A percentile compares a stretch with the other conserved stretches of the same genome.
Conservation (phyloP, 495 filamentous ascomycete genomes). For the Xylaria bambusicola region DNA sequence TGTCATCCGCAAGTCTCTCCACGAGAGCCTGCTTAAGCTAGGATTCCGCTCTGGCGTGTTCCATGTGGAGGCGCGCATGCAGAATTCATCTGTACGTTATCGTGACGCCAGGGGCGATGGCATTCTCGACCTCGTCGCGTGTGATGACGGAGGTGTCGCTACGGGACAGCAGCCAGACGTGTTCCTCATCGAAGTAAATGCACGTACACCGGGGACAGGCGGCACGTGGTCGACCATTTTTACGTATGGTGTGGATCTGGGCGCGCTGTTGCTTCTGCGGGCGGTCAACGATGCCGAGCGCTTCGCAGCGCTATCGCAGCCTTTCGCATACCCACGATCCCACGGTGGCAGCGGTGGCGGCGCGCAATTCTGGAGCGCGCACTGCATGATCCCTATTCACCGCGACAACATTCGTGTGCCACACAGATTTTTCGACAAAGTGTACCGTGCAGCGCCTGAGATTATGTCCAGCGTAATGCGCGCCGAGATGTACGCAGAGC, state of each 20-base stretch:
- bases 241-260: conserved; percentile 48
- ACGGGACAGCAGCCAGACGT: conserved; percentile 15
- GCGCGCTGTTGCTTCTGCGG: conserved; percentile 36
- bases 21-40: conserved; percentile 17
- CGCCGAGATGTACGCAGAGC: no score
- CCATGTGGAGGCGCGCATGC: conserved; percentile 39
- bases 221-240: conserved; percentile 27
- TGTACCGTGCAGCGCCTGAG: no score
- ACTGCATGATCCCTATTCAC: no score
- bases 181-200: conserved; percentile 45
- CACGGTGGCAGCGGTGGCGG: no score
- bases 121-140: conserved; percentile 26
- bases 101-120: neutral
- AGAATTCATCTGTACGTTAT: conserved; percentile 30
- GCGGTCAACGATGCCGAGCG: conserved; percentile 31
- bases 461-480: no score
- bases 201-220: conserved; percentile 38
- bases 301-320: conserved; percentile 23
- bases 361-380: no score
- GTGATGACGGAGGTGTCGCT: neutral
- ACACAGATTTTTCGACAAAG: no score
- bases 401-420: no score
- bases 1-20: conserved; percentile 20
- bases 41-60: conserved; percentile 40
- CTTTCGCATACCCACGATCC: no score